These are phyloP conservation scores for Chlorella vulgaris DNA, from an alignment of 139 green algal species.

Conservation along the genomic window DNA sequence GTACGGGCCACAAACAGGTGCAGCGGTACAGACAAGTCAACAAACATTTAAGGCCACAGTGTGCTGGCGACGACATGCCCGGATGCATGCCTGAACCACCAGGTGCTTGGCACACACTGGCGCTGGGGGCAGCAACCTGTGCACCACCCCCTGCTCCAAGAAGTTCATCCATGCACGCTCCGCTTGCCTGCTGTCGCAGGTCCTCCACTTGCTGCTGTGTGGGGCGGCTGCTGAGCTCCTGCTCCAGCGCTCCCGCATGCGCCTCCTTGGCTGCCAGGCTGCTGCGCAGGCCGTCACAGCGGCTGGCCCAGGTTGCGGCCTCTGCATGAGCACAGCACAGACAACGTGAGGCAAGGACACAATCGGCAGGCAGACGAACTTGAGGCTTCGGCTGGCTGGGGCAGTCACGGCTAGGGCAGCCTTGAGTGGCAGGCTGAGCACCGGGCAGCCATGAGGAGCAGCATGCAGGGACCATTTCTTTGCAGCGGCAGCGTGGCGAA, in stretches of 20 bases:
- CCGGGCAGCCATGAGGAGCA: too few relatives aligned
- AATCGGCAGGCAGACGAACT: too few relatives aligned
- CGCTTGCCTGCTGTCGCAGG: slow-evolving; percentile 67
- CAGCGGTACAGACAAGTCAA: background rate
- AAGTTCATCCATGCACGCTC: background rate
- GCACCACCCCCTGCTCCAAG: background rate
- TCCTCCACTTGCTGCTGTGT: slow-evolving; percentile 71
- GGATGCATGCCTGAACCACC: background rate
- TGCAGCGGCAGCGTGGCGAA: background rate
- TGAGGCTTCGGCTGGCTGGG: too few relatives aligned
- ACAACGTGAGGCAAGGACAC: too few relatives aligned
- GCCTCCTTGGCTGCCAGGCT: slow-evolving; percentile 63
- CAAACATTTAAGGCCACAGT: background rate
- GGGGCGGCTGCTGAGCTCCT: slow-evolving; percentile 47
- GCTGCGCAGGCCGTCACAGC: slow-evolving; percentile 52
- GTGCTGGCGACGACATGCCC: background rate
- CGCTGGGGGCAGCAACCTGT: background rate
- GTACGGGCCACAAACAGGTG: background rate
- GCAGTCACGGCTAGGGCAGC: too few relatives aligned
- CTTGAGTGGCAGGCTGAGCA: too few relatives aligned
- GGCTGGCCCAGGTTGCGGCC: slow-evolving; percentile 49
- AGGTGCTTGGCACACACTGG: background rate
- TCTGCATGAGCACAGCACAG: too few relatives aligned
- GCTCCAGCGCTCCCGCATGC: slow-evolving; percentile 56
- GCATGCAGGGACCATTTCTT: too few relatives aligned